These are phyloP conservation scores for Smithsoniella earleae DNA, from an alignment of 163 green algal genomes.

Conservation along the genomic window DNA sequence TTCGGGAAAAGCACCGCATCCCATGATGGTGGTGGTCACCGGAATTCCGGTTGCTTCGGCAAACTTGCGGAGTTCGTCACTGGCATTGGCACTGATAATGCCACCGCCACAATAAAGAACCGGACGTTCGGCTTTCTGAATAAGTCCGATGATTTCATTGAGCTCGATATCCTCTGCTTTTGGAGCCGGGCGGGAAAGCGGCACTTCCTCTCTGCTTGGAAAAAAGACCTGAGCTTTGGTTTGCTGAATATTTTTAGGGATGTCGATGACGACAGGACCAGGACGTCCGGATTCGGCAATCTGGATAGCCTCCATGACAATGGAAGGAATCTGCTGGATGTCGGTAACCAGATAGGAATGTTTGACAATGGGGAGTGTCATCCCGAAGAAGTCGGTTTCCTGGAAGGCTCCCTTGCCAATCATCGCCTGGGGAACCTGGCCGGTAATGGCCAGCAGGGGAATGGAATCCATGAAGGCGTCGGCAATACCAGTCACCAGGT, in stretches of 20 bases:
- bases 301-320: conserved; percentile 91
- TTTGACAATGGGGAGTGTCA: conserved; percentile 97
- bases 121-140: conserved; percentile 69
- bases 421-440: conserved; percentile 83
- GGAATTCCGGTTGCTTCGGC: conserved; percentile 71
- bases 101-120: no score
- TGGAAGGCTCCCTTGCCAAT: conserved; percentile 97
- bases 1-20: conserved; percentile 58
- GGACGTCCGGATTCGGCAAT: conserved; percentile 61
- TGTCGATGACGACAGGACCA: conserved; percentile 88
- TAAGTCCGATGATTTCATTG: conserved; percentile 64
- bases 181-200: conserved; percentile 60
- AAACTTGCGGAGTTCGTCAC: conserved; percentile 79
- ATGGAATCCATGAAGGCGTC: conserved; percentile 95
- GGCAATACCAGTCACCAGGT: conserved; percentile 95
- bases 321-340: conserved; percentile 83
- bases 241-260: conserved; percentile 98
- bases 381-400: conserved; percentile 97
- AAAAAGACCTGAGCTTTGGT: conserved; percentile 71
- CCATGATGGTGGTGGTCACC: conserved; percentile 89
- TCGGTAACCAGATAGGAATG: conserved; percentile 99
- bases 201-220: conserved; percentile 70
- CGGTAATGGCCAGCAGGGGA: conserved; percentile 94
- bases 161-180: conserved; percentile 45
- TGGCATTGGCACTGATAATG: conserved; percentile 75